Base-by-base conservation (phyloP, 352 stramenopile species). In the Globisporangium heterothallicum region DNA sequence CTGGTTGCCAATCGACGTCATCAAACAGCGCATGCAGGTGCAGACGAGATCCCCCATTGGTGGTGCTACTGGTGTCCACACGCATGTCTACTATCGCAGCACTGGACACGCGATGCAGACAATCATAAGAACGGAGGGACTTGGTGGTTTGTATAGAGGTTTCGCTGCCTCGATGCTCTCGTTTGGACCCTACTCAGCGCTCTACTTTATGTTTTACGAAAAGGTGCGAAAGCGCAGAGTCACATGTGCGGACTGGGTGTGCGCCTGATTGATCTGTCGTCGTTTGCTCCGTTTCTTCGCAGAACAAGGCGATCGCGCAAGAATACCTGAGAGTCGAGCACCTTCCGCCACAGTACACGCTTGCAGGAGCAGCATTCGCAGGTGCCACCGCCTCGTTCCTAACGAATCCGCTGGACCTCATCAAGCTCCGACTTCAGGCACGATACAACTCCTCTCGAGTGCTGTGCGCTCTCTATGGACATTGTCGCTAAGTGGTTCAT, bases 181-280 rank as follows among this genome's bases (percentile, higher is more conserved):
- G 18, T 99, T 98, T 56, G 97, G 96, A 8, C 92, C 96, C 4
- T 99, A 98, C 73, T 98, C 93, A 18, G 96, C 94, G 14, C 70
- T 99, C n/a, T 98, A 98, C 60, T 99, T 99, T 68, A 84, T 97
- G 59, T 96, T 98, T 55, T 99, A 99, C 63, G 97, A 99, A 53
- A 70, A 84, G 68, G 68, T 80, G 49, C 1, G 30, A 27, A 12
- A n/a, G 21, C 6, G 38, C n/a, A 34, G 6, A 34, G 29, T 34
- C 10, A 12, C 29, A 34, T 34, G 29, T 6, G 6, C 10, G 29
- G 6, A 10, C 29, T 34, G 29, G 6, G 29, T 34, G 6, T 34
- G 29, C 29, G 7, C 7, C 21, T 26, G 27, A 13, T 25, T 21
- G 26, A 13, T 16, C 16, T n/a, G n/a, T n/a, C n/a, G n/a, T 54